Evolutionary conservation across 2,329 filamentous ascomycete species (phyloP), one percentile per base, ranked within the genome.

Genomic region (Mycosphaerella sp.): DNA sequence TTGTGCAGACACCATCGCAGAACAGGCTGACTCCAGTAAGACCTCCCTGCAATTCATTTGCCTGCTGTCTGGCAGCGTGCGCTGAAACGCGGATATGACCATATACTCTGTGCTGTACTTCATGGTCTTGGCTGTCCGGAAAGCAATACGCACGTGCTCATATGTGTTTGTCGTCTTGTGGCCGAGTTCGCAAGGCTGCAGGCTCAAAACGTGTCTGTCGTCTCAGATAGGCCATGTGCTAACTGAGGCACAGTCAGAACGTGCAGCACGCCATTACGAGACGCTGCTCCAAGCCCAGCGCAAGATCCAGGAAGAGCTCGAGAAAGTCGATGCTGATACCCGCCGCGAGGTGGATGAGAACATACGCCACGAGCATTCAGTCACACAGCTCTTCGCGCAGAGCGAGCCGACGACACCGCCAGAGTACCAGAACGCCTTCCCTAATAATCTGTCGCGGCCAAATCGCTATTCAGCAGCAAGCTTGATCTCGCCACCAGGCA

Each of bases 351-450:
- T 90, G 66, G 80, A 86, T 62, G 89, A 95, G 66, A 83, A 95
- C 63, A 82, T 86, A 52, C 84, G 87, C 68, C 86, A 97, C 74
- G 85, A 89, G 64, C 84, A 89, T 61, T 87, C 93, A 61, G 78
- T 94, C 51, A 62, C 73, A 72, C 64, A 71, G 73, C 74, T 77
- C 62, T 71, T 77, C 55, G 76, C 82, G 54, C 87, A 94, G 67
- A 95, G 88, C 62, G 91, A 97, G 72, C 93, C 93, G 13, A 96
- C 93, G 1, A 98, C 93, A 17, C 93, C 93, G 17, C 93, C 93
- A 28, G 93, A 97, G 69, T 91, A 93, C 69, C 85, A 84, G 62
- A 89, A 95, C 59, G 82, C 81, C 55, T 91, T 95, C 64, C 51
- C 64, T 4, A 61, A 57, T 86, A 50, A 83, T 59, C 87, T 93